Base-by-base conservation (phyloP, 1,284 basidiomycete species). In the Crocinoboletus sp. region DNA sequence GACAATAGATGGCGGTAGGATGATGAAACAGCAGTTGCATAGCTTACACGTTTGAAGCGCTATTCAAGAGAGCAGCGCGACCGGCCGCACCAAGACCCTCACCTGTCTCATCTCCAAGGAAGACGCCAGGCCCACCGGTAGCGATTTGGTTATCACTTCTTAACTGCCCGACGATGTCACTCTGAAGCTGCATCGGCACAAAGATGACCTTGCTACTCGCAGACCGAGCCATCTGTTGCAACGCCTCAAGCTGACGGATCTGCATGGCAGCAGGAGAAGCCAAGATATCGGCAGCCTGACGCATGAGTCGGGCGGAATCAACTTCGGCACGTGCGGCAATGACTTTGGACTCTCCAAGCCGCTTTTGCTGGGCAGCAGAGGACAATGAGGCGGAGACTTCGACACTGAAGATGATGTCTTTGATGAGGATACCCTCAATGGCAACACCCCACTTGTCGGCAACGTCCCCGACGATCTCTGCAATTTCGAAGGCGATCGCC, bases 281-380 rank as follows among this genome's bases (percentile, higher is more conserved):
- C 57, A 95, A 76, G 58, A 95, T 94, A 68, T 95, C 85, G 43
- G 91, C 90, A 5, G 91, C 90, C 65, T 93, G 89, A 46, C 92
- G 77, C 94, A 97, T 96, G 63, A 97, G 81, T 56, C 90, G 81
- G 33, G 94, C 93, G 30, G 92, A 77, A 63, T 96, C 92, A 51
- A 97, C 94, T 71, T 98, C 94, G 15, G 94, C 95, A 50, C 91
- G 80, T 0, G 94, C 95, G 36, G 93, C 93, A 58, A 98, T 97
- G 62, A 98, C 92, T 69, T 94, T 97, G 63, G 80, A 82, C 70
- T 97, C 94, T 68, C 93, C 94, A 53, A 97, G 84, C 50, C 94
- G 81, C 77, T 94, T 95, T 72, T 91, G 87, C 62, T 94, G 92
- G 27, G 94, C 94, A 20, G 94, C 94, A 49, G 86, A 89, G 25